A percentile compares a stretch with the other conserved stretches of the same genome.
Conservation (phyloP, 495 filamentous ascomycete species). For the Annulohypoxylon bovei region DNA sequence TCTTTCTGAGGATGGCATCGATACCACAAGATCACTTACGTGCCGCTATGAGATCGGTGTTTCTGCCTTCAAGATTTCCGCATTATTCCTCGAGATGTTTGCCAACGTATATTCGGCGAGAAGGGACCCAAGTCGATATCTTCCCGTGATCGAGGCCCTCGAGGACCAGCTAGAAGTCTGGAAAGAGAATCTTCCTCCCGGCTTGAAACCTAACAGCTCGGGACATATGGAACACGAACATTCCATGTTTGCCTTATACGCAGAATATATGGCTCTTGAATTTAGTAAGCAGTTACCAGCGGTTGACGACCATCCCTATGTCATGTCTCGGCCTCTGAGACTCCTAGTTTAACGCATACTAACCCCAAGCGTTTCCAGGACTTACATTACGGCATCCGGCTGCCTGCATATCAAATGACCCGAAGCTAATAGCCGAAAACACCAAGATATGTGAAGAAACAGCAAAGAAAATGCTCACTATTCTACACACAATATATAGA, state of each 20-base stretch:
- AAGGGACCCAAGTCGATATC: slow-evolving; percentile 66
- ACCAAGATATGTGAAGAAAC: slow-evolving; percentile 73
- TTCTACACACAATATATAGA: slow-evolving; percentile 66
- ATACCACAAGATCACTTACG: slow-evolving; percentile 60
- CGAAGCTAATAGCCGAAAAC: slow-evolving; percentile 70
- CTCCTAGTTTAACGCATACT: slow-evolving; percentile 1
- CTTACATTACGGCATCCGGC: slow-evolving; percentile 73
- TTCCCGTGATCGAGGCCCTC: slow-evolving; percentile 67
- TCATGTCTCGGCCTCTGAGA: background rate
- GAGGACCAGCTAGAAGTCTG: slow-evolving; percentile 68
- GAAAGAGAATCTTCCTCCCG: slow-evolving; percentile 65
- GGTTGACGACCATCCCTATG: background rate
- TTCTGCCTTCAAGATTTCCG: slow-evolving; percentile 65
- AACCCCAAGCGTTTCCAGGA: slow-evolving; percentile 41
- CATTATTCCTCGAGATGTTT: slow-evolving; percentile 75
- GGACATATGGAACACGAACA: slow-evolving; percentile 61
- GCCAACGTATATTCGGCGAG: slow-evolving; percentile 74
- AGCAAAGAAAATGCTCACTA: slow-evolving; percentile 68
- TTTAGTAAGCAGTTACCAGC: slow-evolving; percentile 43
- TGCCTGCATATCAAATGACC: slow-evolving; percentile 68
- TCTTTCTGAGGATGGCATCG: slow-evolving; percentile 61
- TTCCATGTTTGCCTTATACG: slow-evolving; percentile 62
- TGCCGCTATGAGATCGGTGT: slow-evolving; percentile 74
- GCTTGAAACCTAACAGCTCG: slow-evolving; percentile 53
- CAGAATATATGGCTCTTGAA: slow-evolving; percentile 58